Conservation (phyloP, 768 basidiomycete genomes). For the Candolleomyces aberdarensis region DNA sequence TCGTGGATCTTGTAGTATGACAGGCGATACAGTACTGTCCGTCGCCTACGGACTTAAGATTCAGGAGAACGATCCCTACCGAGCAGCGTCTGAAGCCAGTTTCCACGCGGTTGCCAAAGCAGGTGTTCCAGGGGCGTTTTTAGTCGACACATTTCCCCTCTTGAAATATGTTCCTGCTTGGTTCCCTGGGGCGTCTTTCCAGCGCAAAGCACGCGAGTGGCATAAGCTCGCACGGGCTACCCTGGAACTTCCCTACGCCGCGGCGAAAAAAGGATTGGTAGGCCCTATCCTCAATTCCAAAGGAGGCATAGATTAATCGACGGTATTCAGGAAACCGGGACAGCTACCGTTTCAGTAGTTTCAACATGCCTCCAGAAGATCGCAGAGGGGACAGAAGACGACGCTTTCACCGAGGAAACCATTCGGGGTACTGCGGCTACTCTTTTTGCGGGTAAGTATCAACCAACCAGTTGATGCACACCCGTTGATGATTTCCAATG, state of each 20-base stretch:
- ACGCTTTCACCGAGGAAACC: constrained; percentile 14
- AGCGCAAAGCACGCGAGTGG: constrained; percentile 39
- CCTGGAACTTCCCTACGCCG: constrained; percentile 32
- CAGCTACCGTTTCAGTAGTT: constrained; percentile 13
- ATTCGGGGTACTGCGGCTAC: constrained; percentile 21
- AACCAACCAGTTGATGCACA: not conserved
- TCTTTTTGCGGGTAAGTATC: constrained; percentile 17
- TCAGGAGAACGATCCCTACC: constrained; percentile 27
- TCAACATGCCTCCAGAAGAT: constrained; percentile 13
- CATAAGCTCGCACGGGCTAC: constrained; percentile 25
- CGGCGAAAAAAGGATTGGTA: constrained; percentile 30
- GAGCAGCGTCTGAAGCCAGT: constrained; percentile 22
- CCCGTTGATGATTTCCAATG: not conserved
- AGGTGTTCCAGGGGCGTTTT: constrained; percentile 25
- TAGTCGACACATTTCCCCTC: constrained; percentile 26
- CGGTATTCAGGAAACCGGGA: constrained; percentile 13
- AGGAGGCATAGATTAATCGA: not conserved
- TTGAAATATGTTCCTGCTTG: constrained; percentile 28
- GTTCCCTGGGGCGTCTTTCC: constrained; percentile 32
- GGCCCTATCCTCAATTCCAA: constrained; percentile 5
- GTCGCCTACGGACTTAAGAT: constrained; percentile 35
- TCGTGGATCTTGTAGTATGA: constrained; percentile 20
- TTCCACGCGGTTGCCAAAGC: constrained; percentile 19
- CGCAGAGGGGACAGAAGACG: constrained; percentile 5
- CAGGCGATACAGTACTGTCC: constrained; percentile 29